A percentile compares a stretch with the other conserved stretches of the same genome.
Conservation (phyloP, 441 rosid species). For the Kokia cookei region DNA sequence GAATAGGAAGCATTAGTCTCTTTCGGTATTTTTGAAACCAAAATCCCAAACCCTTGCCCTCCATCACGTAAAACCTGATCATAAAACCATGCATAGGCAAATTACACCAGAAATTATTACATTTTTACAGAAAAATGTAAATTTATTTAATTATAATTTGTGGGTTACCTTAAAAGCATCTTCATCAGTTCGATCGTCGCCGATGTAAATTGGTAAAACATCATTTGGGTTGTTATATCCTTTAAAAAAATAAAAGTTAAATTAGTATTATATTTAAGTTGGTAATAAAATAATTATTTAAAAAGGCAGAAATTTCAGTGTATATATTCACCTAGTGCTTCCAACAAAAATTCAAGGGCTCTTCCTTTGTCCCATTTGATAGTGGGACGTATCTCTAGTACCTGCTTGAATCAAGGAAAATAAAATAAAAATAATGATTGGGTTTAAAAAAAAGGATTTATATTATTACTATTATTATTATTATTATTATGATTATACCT, state of each 20-base stretch:
- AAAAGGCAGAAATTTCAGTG: background rate
- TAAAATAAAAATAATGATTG: background rate
- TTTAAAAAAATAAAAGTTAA: background rate
- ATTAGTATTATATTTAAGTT: background rate
- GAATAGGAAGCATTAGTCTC: slow-evolving; percentile 61
- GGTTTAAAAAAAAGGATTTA: background rate
- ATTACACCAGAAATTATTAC: background rate
- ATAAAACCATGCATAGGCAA: background rate
- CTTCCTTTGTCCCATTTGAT: slow-evolving; percentile 79
- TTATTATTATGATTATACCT: slow-evolving; percentile 25
- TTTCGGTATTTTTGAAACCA: slow-evolving; percentile 57
- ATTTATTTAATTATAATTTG: too few species aligned
- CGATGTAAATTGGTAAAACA: slow-evolving; percentile 55
- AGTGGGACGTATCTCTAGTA: slow-evolving; percentile 67
- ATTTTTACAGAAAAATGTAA: background rate
- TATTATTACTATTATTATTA: too few species aligned
- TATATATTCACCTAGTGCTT: slow-evolving; percentile 36
- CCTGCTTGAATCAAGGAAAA: slow-evolving; percentile 17
- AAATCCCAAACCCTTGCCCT: slow-evolving; percentile 59
- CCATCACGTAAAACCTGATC: slow-evolving; percentile 46
- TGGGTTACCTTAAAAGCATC: slow-evolving; percentile 51
- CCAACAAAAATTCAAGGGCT: slow-evolving; percentile 57
- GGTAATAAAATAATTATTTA: background rate
- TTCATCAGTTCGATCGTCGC: slow-evolving; percentile 67
- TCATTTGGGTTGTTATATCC: slow-evolving; percentile 39